Evolutionary conservation across 441 rosid genomes (phyloP).

Genomic region (Aquilaria agallochum): DNA sequence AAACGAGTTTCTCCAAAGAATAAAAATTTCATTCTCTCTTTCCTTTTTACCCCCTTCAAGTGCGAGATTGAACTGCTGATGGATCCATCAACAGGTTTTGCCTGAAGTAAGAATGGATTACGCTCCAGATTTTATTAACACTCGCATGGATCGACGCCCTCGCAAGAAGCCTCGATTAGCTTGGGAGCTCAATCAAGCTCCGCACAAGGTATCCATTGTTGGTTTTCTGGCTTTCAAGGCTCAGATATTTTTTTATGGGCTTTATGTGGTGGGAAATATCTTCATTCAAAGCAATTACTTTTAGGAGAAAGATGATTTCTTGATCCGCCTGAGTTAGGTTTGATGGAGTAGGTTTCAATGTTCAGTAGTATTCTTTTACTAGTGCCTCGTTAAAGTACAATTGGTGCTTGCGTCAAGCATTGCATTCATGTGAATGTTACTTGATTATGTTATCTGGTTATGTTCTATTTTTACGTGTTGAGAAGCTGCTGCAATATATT

Average conservation of each 20-base stretch:
- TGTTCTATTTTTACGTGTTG: too few relatives aligned
- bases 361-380: too few relatives aligned
- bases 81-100: slow-evolving; percentile 6
- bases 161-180: slow-evolving; percentile 51
- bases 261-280: too few relatives aligned
- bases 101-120: slow-evolving; percentile 53
- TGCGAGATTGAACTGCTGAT: background rate
- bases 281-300: too few relatives aligned
- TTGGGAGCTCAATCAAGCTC: slow-evolving; percentile 50
- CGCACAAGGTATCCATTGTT: slow-evolving; percentile 35
- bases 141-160: slow-evolving; percentile 62
- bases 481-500: slow-evolving; percentile 1
- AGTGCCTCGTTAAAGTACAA: too few relatives aligned
- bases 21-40: background rate
- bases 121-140: slow-evolving; percentile 36
- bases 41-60: background rate
- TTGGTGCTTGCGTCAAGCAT: too few relatives aligned
- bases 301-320: too few relatives aligned
- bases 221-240: background rate
- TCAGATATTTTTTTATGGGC: too few relatives aligned
- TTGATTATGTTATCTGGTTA: too few relatives aligned
- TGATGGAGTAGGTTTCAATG: too few relatives aligned
- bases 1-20: slow-evolving; percentile 1
- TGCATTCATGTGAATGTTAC: too few relatives aligned
- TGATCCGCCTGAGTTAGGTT: too few relatives aligned